Evolutionary conservation across 345 rosid species (phyloP).

Genomic region (Salix dunnii): DNA sequence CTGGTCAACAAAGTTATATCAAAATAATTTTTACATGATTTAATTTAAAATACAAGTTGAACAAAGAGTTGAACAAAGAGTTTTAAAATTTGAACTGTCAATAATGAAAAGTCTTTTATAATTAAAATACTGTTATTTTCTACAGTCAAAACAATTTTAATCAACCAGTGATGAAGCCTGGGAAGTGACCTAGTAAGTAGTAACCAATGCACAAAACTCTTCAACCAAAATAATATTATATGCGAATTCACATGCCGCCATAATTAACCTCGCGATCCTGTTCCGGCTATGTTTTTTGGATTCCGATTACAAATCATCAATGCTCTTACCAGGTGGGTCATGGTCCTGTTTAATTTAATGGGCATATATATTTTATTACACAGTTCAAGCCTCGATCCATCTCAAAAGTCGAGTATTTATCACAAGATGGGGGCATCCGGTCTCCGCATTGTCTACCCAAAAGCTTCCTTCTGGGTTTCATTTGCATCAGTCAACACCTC

Average conservation of each 20-base stretch:
- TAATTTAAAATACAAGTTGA: too few relatives aligned
- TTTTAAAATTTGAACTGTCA: too few relatives aligned
- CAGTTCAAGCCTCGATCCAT: background rate
- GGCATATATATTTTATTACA: background rate
- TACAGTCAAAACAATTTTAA: too few relatives aligned
- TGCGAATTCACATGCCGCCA: background rate
- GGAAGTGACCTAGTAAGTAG: too few relatives aligned
- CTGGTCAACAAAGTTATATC: accelerated
- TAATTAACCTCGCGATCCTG: background rate
- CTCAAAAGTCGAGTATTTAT: background rate
- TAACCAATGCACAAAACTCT: background rate
- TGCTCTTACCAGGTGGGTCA: background rate
- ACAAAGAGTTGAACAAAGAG: too few relatives aligned
- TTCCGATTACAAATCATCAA: background rate
- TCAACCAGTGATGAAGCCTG: too few relatives aligned
- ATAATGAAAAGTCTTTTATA: too few relatives aligned
- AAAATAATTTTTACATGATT: too few relatives aligned
- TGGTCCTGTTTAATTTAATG: background rate
- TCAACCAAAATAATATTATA: background rate
- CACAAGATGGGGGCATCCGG: background rate
- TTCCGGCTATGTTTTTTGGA: background rate
- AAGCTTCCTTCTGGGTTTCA: background rate
- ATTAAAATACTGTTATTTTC: too few relatives aligned
- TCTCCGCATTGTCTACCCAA: background rate
- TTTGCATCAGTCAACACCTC: background rate